These are phyloP conservation scores for Aspergillus kassunensis DNA, from an alignment of 495 filamentous ascomycete genomes.

Conservation along the genomic window DNA sequence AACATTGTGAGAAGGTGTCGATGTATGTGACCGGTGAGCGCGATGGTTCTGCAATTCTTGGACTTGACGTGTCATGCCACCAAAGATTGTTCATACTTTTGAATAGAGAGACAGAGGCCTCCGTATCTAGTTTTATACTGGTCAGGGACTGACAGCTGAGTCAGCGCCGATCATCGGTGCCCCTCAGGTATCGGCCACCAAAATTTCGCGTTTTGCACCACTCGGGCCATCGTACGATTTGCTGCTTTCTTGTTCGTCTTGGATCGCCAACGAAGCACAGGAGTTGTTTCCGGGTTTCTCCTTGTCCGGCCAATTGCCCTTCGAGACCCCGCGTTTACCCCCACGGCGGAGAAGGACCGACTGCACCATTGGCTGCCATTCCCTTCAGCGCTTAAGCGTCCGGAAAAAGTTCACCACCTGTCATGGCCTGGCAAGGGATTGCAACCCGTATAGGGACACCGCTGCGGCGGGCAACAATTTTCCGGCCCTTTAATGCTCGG, in stretches of 20 bases:
- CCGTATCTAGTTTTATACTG: too few species aligned
- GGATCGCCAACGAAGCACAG: constrained; percentile 5
- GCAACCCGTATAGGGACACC: constrained; percentile 34
- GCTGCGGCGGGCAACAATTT: constrained; percentile 26
- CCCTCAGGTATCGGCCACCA: neutral
- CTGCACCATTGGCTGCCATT: constrained; percentile 13
- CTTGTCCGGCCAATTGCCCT: constrained; percentile 1
- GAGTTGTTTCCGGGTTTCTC: constrained; percentile 1
- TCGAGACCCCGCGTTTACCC: constrained; percentile 9
- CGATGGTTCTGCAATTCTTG: neutral
- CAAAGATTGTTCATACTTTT: neutral
- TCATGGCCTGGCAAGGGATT: constrained; percentile 39
- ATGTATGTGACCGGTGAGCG: neutral
- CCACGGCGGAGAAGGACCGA: constrained; percentile 16
- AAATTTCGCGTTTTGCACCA: constrained; percentile 6
- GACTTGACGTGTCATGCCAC: neutral
- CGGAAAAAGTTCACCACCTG: neutral
- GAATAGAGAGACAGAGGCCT: too few species aligned
- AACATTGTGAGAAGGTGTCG: too few species aligned
- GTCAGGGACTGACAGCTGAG: constrained; percentile 5
- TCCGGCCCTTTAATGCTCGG: constrained; percentile 32
- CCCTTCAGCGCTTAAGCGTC: neutral
- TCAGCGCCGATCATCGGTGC: constrained; percentile 6
- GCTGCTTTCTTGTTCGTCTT: constrained; percentile 2
- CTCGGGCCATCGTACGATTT: neutral